Percentiles rank a stretch among this genome's conserved stretches.
phyloP scores from a whole-genome alignment of 2,329 filamentous ascomycete species.

The Diaporthe batatas region DNA sequence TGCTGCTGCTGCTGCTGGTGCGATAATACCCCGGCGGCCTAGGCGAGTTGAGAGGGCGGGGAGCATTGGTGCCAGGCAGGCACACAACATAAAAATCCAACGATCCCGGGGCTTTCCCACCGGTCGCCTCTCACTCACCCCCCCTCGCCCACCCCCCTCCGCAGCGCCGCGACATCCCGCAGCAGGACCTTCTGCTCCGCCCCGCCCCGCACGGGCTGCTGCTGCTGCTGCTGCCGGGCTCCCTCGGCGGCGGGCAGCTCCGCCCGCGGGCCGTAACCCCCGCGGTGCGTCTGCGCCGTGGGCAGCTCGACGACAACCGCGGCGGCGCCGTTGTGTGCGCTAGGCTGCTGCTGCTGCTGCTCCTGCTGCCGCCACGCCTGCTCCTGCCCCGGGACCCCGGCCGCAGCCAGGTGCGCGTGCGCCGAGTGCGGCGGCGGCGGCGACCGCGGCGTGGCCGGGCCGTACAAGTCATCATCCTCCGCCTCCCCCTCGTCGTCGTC shows the following conservation, averaged over 20 bases:
- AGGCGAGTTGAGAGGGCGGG: no score
- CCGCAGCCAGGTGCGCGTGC: background rate
- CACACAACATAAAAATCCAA: no score
- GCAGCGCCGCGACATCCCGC: background rate
- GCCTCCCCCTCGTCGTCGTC: background rate
- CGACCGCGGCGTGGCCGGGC: background rate
- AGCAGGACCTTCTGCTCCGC: constrained; percentile 27
- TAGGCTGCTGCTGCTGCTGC: no score
- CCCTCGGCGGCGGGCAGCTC: constrained; percentile 11
- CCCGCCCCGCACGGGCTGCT: background rate
- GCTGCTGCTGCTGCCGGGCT: background rate
- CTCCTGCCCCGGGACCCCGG: no score
- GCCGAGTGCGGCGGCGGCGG: constrained; percentile 30
- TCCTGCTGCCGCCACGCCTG: no score
- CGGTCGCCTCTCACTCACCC: background rate
- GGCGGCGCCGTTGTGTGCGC: background rate
- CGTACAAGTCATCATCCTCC: background rate
- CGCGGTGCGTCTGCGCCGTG: constrained; percentile 11
- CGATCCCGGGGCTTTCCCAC: background rate
- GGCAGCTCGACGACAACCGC: background rate
- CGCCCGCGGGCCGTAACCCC: background rate
- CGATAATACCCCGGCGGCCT: no score
- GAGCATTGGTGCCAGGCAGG: no score
- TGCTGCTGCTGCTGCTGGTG: no score
- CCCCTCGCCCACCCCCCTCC: background rate